Conservation (phyloP, 371 early-diverging fungal genomes). For the Zopfochytrium polystomum region DNA sequence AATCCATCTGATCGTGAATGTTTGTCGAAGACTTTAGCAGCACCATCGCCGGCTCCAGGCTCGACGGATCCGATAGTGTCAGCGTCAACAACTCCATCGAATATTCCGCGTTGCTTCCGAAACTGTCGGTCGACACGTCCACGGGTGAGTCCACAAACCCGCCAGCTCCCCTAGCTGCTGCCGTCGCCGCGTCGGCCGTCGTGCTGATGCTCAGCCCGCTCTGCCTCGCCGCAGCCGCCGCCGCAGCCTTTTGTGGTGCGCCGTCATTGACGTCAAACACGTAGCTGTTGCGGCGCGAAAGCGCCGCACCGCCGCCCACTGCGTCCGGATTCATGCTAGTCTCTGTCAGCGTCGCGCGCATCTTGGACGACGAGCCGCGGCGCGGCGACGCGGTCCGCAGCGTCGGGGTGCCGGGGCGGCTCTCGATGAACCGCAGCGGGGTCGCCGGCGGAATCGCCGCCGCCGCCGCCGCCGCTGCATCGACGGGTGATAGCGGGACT, state of each 20-base stretch:
- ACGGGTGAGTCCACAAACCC: no score
- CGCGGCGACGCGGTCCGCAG: background rate
- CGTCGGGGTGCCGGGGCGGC: background rate
- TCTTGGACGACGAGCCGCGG: background rate
- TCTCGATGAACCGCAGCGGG: no score
- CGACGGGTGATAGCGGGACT: no score
- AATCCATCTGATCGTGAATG: slow-evolving; percentile 78
- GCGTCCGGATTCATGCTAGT: background rate
- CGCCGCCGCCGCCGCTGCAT: no score
- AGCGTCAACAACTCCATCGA: slow-evolving; percentile 47
- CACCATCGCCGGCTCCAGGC: slow-evolving; percentile 61
- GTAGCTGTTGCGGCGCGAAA: background rate
- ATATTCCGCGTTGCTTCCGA: background rate
- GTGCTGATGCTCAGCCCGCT: background rate
- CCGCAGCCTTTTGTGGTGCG: no score
- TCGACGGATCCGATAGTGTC: slow-evolving; percentile 65
- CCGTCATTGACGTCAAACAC: background rate
- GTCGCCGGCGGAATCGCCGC: no score
- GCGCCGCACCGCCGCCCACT: background rate
- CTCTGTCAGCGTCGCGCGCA: background rate
- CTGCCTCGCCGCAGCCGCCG: no score
- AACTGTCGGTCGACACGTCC: no score
- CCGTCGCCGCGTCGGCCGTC: background rate
- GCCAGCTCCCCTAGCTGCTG: background rate
- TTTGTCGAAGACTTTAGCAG: slow-evolving; percentile 65